Evolutionary conservation across 1,139 yeast species (phyloP), one percentile per base, ranked within the genome.

Genomic region (Scheffersomyces segobiensis): DNA sequence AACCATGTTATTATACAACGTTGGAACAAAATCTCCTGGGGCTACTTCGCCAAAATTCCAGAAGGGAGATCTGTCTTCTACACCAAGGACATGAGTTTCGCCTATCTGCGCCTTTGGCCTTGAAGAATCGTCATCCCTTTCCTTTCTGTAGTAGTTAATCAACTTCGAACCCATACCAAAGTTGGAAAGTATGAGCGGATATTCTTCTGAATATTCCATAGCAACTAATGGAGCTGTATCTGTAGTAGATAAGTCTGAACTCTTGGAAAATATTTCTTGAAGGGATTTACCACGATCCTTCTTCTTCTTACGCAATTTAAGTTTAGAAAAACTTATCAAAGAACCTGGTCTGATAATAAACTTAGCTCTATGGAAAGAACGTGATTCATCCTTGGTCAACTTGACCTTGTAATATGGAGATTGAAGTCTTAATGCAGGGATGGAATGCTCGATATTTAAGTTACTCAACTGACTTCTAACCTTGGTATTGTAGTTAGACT

Each of bases 1-100:
- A 6, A 89, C 75, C 89, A 96, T 88, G 65, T 93, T 90, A 71
- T 95, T 96, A 75, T 96, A 96, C 56, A 95, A 76, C 0, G 99
- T 91, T 0, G 98, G 98, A 1, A 93, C 98, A 60, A 92, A 86
- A 65, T 89, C 92, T 3, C 99, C 99, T 2, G 93, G 91, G 55
- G 93, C 97, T 17, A 96, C 98, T 74, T 90, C 91, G 1, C 99
- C 99, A 78, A 93, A 96, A 71, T 93, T 95, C 99, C 99, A 96
- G 70, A 95, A 96, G 14, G 99, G 98, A 14, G 97, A 91, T 65
- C 97, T 83, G 73, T 96, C 99, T 69, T 93, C 97, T 1, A 91
- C 92, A 19, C 98, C 98, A 50, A 96, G 79, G 2, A 96, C 97
- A 73, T 91, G 96, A 0, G 99, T 95, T 72, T 96, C 99, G 55